phyloP scores from a whole-genome alignment of 1,284 basidiomycete genomes.

The Leccinum griseonigrum region DNA sequence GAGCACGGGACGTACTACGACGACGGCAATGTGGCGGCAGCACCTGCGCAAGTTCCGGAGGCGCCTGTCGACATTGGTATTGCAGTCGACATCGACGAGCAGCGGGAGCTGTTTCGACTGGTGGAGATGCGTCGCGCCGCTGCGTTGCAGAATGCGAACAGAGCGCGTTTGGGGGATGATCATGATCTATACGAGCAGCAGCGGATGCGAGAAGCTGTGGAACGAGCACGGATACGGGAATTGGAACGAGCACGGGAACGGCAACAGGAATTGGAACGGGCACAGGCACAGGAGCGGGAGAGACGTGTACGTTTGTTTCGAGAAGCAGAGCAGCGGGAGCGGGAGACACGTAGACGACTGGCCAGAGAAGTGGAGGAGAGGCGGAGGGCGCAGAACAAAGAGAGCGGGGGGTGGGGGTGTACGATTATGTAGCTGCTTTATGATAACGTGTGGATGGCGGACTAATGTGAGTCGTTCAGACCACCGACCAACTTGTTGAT shows the following conservation, averaged over 20 bases:
- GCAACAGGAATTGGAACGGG: background rate
- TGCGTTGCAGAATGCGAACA: background rate
- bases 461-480: background rate
- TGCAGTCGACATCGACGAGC: background rate
- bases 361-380: background rate
- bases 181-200: background rate
- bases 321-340: background rate
- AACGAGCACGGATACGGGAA: background rate
- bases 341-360: background rate
- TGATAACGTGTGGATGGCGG: background rate
- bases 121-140: slow-evolving; percentile 9
- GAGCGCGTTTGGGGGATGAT: background rate
- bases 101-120: background rate
- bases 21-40: background rate
- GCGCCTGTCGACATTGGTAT: slow-evolving; percentile 6
- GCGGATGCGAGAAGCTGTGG: background rate
- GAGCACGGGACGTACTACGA: slow-evolving; percentile 44
- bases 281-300: background rate
- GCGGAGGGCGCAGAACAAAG: background rate
- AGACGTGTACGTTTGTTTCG: background rate
- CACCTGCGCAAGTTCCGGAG: background rate
- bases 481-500: background rate
- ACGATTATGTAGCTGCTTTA: background rate
- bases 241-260: background rate
- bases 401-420: background rate